phyloP scores from a whole-genome alignment of 257 asterid species.

The Gentiana dahurica region DNA sequence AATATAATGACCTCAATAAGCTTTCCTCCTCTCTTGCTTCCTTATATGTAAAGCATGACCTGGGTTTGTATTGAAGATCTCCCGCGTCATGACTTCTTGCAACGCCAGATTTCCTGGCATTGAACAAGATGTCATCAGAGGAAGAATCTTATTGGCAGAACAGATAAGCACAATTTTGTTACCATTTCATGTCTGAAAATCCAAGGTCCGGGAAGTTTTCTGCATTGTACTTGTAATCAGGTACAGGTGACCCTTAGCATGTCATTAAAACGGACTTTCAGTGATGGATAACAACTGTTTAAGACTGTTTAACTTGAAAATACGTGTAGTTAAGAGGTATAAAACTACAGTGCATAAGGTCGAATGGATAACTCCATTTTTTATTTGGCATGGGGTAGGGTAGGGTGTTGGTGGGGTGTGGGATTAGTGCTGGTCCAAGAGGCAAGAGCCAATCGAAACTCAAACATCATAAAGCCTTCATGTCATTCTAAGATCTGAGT shows the following conservation, averaged over 20 bases:
- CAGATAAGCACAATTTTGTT: conserved; percentile 12
- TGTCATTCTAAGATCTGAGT: too few relatives aligned
- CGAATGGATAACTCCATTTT: too few relatives aligned
- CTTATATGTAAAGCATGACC: conserved; percentile 24
- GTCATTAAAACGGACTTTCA: too few relatives aligned
- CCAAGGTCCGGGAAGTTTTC: conserved; percentile 16
- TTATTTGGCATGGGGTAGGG: too few relatives aligned
- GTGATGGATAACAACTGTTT: too few relatives aligned
- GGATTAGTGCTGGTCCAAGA: too few relatives aligned
- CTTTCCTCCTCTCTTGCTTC: conserved; percentile 35
- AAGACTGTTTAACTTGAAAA: too few relatives aligned
- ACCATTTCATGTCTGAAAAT: conserved; percentile 43
- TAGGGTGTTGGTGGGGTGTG: too few relatives aligned
- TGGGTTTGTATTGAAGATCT: conserved; percentile 17
- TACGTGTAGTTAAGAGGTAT: too few relatives aligned
- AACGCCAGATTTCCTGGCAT: conserved; percentile 34
- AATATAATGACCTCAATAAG: conserved; percentile 40
- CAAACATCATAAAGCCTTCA: too few relatives aligned
- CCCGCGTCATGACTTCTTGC: conserved; percentile 18
- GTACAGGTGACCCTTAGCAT: conserved; percentile 25
- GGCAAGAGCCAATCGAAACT: too few relatives aligned
- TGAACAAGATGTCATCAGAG: conserved; percentile 10
- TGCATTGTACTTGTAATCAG: conserved; percentile 23
- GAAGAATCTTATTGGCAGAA: conserved; percentile 4
- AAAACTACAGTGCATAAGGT: too few relatives aligned